phyloP scores from a whole-genome alignment of 768 basidiomycete genomes.

The Collybiopsis confluens region DNA sequence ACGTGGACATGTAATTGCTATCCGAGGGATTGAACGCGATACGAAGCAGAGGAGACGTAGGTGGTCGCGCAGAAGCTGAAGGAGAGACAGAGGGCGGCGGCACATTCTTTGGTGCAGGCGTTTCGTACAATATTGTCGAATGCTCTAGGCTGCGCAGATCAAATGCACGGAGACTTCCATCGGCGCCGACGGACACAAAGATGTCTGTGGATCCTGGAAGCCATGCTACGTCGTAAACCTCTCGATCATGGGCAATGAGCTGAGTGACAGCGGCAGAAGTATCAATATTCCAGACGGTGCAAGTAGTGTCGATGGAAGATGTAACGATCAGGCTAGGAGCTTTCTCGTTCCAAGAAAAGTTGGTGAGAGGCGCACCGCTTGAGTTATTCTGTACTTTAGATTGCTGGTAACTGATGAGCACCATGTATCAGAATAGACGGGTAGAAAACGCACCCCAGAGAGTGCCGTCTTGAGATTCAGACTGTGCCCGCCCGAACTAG shows the following conservation, averaged over 20 bases:
- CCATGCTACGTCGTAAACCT: conserved; percentile 99
- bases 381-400: conserved; percentile 85
- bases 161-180: conserved; percentile 94
- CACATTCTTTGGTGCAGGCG: conserved; percentile 71
- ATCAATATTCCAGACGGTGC: conserved; percentile 98
- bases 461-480: conserved; percentile 72
- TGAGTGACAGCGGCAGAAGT: conserved; percentile 92
- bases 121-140: conserved; percentile 97
- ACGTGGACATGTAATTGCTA: conserved; percentile 95
- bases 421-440: conserved; percentile 7
- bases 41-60: conserved; percentile 76
- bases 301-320: conserved; percentile 97
- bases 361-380: conserved; percentile 87
- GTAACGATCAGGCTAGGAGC: conserved; percentile 90
- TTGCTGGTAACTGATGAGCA: conserved; percentile 43
- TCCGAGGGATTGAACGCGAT: conserved; percentile 90
- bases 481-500: conserved; percentile 53
- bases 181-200: conserved; percentile 97
- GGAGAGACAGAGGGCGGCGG: conserved; percentile 55
- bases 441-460: conserved; percentile 73
- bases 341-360: conserved; percentile 97
- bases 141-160: conserved; percentile 96
- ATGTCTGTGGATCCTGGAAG: conserved; percentile 93
- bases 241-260: conserved; percentile 93
- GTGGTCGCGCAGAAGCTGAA: conserved; percentile 60